Conservation (phyloP, 2,329 filamentous ascomycete genomes). For the Aspergillus pseudoviridinutans region DNA sequence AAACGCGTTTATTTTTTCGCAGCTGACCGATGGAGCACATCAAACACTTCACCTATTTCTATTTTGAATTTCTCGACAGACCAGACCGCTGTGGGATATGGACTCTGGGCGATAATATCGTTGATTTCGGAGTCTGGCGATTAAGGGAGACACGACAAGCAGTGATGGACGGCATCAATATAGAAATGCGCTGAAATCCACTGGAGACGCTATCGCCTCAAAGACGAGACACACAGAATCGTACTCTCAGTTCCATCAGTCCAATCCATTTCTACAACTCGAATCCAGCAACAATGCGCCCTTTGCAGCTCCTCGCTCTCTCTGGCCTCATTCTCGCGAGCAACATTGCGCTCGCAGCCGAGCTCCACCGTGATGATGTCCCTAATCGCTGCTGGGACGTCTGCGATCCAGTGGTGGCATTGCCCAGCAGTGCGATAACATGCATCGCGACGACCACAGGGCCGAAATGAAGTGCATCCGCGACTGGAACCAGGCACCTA, state of each 20-base stretch:
- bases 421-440: slow-evolving; percentile 21
- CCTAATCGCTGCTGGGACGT: slow-evolving; percentile 24
- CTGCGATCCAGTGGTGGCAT: slow-evolving; percentile 22
- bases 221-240: background rate
- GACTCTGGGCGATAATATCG: background rate
- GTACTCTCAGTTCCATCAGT: background rate
- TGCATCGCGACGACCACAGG: slow-evolving; percentile 20
- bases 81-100: background rate
- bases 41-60: background rate
- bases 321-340: slow-evolving; percentile 22
- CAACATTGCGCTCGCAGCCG: slow-evolving; percentile 19
- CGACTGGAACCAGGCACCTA: slow-evolving; percentile 22
- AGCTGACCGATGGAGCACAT: background rate
- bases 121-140: background rate
- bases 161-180: background rate
- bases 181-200: background rate
- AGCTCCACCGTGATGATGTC: slow-evolving; percentile 27
- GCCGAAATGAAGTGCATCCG: slow-evolving; percentile 28
- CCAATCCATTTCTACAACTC: background rate
- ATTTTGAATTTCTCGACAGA: background rate
- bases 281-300: slow-evolving; percentile 16
- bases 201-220: background rate
- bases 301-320: slow-evolving; percentile 20
- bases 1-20: background rate
- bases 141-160: background rate